Base-by-base conservation (phyloP, 1,284 basidiomycete species). In the Chalciporus sp. region DNA sequence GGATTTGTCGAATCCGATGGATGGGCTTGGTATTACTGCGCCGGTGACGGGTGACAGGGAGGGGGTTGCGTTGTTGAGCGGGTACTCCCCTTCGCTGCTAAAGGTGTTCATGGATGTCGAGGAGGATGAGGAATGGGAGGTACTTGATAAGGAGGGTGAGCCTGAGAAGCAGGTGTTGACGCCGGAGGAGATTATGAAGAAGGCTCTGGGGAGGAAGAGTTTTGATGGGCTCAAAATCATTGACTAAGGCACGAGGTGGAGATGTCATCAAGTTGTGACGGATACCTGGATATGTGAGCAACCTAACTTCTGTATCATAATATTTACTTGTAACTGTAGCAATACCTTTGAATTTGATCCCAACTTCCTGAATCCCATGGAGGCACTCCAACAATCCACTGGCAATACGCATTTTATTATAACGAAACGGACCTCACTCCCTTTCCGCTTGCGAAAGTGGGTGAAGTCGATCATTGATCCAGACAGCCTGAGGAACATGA, bases 101-200 rank as follows among this genome's bases (percentile, higher is more conserved):
- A 90, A 90, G 74, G 76, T 84, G 54, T 90, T 90, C 63, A 79
- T 89, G 78, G 82, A 77, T 17, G 80, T 78, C 50, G 76, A 74
- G 20, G 70, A 61, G 28, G 72, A 68, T 46, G 76, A 72, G 44
- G 68, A 69, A 8, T 71, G 70, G 56, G 68, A 62, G 23, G 65
- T 69, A 12, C 70, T 71, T 1, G 69, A 71, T n/a, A 61, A 69
- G 42, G 66, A 63, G 29, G 67, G 63, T 45, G 53, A 59, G 27
- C 50, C 56, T 39, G 65, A 61, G 55, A 68, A 73, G 58, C 67
- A 69, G 27, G 67, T 68, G 57, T 73, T 82, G 49, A 78, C 72
- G 28, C 83, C 83, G 8, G 54, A 77, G 19, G 76, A 74, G 55
- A 64, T 82, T 27, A 83, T 86, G 79, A 76, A 76, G 68, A 81